Percentiles rank a stretch among this genome's conserved stretches.
Evolutionary conservation across 352 stramenopile species (phyloP).

Genomic region (Phytophthora ramorum): DNA sequence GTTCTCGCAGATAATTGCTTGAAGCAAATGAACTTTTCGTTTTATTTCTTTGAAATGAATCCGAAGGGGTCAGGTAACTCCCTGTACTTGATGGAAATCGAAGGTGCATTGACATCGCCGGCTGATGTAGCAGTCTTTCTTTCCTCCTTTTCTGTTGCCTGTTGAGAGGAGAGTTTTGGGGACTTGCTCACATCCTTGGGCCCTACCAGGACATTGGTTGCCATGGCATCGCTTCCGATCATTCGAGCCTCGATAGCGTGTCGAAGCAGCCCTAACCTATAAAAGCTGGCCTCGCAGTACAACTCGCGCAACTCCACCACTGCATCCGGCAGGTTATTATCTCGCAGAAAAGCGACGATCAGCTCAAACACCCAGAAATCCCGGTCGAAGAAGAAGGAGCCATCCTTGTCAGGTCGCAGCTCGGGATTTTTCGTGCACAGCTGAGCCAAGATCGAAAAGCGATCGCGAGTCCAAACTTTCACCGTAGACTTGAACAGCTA

Average conservation of each 20-base stretch:
- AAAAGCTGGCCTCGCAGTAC: conserved; percentile 83
- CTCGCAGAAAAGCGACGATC: conserved; percentile 70
- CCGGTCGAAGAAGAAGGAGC: conserved; percentile 77
- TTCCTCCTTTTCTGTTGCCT: conserved; percentile 3
- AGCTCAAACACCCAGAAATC: conserved; percentile 81
- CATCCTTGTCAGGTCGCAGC: conserved; percentile 55
- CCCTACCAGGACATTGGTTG: conserved; percentile 22
- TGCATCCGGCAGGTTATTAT: conserved; percentile 63
- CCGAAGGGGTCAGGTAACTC: conserved; percentile 72
- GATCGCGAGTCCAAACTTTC: conserved; percentile 75
- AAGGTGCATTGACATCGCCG: neutral
- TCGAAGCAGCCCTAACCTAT: conserved; percentile 71
- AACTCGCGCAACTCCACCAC: conserved; percentile 74
- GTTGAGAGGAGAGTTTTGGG: neutral
- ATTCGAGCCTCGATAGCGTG: conserved; percentile 83
- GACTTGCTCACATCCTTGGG: conserved; percentile 5
- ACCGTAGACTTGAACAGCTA: conserved; percentile 73
- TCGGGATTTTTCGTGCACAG: conserved; percentile 73
- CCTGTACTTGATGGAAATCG: conserved; percentile 49
- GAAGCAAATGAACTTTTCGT: too few relatives aligned
- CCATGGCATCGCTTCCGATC: conserved; percentile 64
- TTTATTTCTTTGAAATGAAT: conserved; percentile 65
- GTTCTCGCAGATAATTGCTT: conserved; percentile 54
- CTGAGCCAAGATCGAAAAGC: conserved; percentile 84
- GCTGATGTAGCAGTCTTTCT: conserved; percentile 1